Conservation (phyloP, 2,329 filamentous ascomycete species). For the Zalaria sp. region DNA sequence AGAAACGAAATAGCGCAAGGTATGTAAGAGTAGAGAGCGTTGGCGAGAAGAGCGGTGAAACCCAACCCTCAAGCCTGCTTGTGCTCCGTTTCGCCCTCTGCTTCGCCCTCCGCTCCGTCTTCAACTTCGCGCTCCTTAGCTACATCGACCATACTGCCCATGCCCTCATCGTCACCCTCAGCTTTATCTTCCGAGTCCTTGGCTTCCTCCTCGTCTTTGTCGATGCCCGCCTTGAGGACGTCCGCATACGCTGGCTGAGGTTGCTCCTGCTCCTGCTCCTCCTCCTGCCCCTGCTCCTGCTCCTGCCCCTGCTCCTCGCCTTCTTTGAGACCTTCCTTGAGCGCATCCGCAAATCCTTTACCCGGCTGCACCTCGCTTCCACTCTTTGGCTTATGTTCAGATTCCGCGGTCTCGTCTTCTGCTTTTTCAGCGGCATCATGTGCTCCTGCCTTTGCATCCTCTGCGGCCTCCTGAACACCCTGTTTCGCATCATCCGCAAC, state of each 20-base stretch:
- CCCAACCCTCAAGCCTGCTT: neutral
- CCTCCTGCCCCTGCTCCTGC: constrained; percentile 9
- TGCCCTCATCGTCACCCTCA: constrained; percentile 1
- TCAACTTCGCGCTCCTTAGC: constrained; percentile 1
- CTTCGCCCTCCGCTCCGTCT: no score
- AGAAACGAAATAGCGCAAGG: no score
- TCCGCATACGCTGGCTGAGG: constrained; percentile 3
- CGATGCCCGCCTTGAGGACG: constrained; percentile 3
- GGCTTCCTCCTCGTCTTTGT: constrained; percentile 8
- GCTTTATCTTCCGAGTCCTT: constrained; percentile 6
- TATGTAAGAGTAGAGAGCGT: no score
- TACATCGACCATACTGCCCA: constrained; percentile 3
- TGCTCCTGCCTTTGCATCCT: neutral
- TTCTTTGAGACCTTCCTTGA: constrained; percentile 5
- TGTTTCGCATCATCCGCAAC: neutral
- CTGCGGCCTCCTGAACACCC: neutral
- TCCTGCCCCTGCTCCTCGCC: constrained; percentile 6
- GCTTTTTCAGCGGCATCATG: neutral
- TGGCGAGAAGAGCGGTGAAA: neutral
- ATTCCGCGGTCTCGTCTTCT: constrained; percentile 1
- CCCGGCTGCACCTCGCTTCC: constrained; percentile 1
- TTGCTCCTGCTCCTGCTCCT: constrained; percentile 2
- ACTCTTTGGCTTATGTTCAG: no score
- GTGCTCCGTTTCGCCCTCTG: neutral
- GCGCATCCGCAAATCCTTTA: constrained; percentile 3